phyloP scores from a whole-genome alignment of 1,284 basidiomycete genomes.

The Ceratobasidium sp. region DNA sequence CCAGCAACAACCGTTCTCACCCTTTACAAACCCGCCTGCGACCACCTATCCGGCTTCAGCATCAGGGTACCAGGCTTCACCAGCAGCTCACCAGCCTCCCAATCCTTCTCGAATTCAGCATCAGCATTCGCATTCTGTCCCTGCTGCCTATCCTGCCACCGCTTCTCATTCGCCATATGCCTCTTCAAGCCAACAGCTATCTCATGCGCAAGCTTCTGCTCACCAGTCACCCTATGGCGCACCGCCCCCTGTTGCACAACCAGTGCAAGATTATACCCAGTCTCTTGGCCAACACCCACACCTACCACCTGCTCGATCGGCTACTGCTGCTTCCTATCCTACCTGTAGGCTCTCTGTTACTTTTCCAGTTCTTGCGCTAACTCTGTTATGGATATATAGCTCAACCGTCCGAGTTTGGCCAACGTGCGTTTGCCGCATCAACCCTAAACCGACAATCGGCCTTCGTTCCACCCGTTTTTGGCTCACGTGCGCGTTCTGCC shows the following conservation, averaged over 20 bases:
- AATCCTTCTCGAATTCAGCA: constrained; percentile 26
- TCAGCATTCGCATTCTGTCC: constrained; percentile 43
- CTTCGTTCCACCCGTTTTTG: constrained; percentile 42
- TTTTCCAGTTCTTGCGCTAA: background rate
- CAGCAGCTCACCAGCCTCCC: constrained; percentile 2
- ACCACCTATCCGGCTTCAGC: background rate
- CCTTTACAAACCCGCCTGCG: constrained; percentile 29
- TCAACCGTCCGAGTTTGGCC: constrained; percentile 29
- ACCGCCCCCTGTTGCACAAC: background rate
- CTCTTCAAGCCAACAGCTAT: background rate
- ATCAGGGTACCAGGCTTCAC: constrained; percentile 22
- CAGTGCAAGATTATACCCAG: constrained; percentile 11
- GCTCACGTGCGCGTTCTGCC: constrained; percentile 43
- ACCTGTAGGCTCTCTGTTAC: background rate
- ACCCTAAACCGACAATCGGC: constrained; percentile 18
- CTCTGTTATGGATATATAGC: background rate
- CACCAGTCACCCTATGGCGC: constrained; percentile 10
- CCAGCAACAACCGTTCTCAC: constrained; percentile 40
- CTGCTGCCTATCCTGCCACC: constrained; percentile 17
- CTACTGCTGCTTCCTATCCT: constrained; percentile 5
- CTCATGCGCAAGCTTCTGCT: background rate
- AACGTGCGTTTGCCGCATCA: constrained; percentile 3
- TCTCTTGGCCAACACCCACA: constrained; percentile 8
- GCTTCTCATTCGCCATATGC: constrained; percentile 4
- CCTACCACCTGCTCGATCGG: constrained; percentile 16